These are phyloP conservation scores for Sedum album DNA, from an alignment of 164 flowering plant genomes.

Conservation along the genomic window DNA sequence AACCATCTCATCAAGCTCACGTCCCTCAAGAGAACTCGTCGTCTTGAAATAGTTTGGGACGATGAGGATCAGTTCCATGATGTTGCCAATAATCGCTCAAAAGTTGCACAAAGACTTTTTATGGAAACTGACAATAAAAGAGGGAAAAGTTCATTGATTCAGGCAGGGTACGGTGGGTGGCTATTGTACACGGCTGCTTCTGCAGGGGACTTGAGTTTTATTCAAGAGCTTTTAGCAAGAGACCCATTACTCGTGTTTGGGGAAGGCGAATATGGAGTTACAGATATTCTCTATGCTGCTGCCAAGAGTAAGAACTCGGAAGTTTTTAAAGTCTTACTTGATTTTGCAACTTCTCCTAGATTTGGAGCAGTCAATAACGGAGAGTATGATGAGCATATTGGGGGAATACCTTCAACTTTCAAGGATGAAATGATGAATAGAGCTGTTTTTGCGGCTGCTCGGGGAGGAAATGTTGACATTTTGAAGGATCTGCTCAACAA, in stretches of 20 bases:
- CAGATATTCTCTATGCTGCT: constrained; percentile 61
- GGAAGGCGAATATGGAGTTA: constrained; percentile 65
- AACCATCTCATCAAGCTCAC: constrained; percentile 61
- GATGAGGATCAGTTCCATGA: constrained; percentile 44
- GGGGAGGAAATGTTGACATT: constrained; percentile 46
- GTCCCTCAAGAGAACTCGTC: constrained; percentile 53
- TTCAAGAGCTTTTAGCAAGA: constrained; percentile 31
- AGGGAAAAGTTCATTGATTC: constrained; percentile 38
- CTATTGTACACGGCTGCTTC: constrained; percentile 66
- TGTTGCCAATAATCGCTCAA: constrained; percentile 39
- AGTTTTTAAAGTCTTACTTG: constrained; percentile 41
- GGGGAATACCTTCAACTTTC: constrained; percentile 38
- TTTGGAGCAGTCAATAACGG: constrained; percentile 24
- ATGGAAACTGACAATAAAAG: constrained; percentile 28
- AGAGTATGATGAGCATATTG: constrained; percentile 29
- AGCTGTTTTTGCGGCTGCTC: constrained; percentile 62
- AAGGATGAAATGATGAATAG: constrained; percentile 54
- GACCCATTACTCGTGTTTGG: constrained; percentile 59
- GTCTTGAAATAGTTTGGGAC: constrained; percentile 67
- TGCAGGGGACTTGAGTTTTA: constrained; percentile 53
- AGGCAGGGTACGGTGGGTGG: constrained; percentile 68
- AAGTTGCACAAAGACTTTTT: constrained; percentile 38
- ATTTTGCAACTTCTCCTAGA: constrained; percentile 43
- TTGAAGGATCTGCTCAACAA: constrained; percentile 44
- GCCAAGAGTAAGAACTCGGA: constrained; percentile 50